phyloP scores from a whole-genome alignment of 2,329 filamentous ascomycete species.

The Geosmithia putterillii region DNA sequence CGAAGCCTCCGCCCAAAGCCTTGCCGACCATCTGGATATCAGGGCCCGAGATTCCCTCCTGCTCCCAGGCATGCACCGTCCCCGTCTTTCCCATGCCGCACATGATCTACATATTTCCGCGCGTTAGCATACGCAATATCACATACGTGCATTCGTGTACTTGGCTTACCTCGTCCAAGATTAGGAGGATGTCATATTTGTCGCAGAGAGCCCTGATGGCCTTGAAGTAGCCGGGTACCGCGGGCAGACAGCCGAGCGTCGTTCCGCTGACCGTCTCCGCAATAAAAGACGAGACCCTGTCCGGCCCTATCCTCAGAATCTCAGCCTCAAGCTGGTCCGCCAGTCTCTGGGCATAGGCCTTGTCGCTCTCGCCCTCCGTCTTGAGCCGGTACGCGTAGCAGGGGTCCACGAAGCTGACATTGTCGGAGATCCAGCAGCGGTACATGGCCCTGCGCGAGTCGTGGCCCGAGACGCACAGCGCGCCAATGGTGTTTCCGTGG shows the following conservation, averaged over 20 bases:
- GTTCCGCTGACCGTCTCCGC: neutral
- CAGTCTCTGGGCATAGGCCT: constrained; percentile 46
- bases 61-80: constrained; percentile 33
- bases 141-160: neutral
- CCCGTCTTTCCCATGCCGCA: constrained; percentile 10
- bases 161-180: constrained; percentile 36
- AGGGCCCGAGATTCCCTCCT: constrained; percentile 41
- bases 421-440: constrained; percentile 44
- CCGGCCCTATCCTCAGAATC: constrained; percentile 51
- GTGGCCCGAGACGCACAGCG: constrained; percentile 53
- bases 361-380: constrained; percentile 34
- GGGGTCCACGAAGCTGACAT: constrained; percentile 47
- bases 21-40: constrained; percentile 58
- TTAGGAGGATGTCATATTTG: constrained; percentile 56
- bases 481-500: constrained; percentile 59
- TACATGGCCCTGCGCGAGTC: constrained; percentile 45
- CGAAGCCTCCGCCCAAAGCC: constrained; percentile 50
- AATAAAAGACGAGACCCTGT: constrained; percentile 31
- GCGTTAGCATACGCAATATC: neutral
- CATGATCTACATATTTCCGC: constrained; percentile 7
- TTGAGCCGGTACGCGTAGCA: constrained; percentile 53
- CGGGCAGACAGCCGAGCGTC: constrained; percentile 49
- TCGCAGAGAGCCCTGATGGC: constrained; percentile 57
- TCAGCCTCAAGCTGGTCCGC: constrained; percentile 51
- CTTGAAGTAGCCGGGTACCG: constrained; percentile 53